phyloP scores from a whole-genome alignment of 768 basidiomycete genomes.

The Lentinula sp. region DNA sequence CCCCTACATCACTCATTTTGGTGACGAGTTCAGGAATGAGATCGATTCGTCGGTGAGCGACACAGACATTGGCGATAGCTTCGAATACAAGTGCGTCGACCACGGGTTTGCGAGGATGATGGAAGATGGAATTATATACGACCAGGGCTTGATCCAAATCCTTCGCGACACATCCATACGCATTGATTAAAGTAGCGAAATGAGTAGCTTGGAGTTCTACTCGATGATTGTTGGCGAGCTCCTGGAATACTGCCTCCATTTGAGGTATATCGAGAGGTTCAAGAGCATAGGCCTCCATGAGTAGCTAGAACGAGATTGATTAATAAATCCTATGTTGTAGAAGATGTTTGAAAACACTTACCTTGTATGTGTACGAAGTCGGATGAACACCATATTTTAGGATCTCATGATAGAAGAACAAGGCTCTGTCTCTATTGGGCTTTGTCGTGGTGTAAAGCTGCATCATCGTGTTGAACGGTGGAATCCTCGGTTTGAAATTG shows the following conservation, averaged over 20 bases:
- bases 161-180: conserved; percentile 75
- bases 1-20: conserved; percentile 53
- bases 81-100: conserved; percentile 89
- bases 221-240: conserved; percentile 40
- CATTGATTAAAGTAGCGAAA: conserved; percentile 83
- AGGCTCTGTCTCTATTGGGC: conserved; percentile 71
- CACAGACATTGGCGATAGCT: conserved; percentile 80
- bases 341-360: conserved; percentile 18
- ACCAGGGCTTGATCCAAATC: conserved; percentile 72
- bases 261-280: conserved; percentile 70
- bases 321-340: background rate
- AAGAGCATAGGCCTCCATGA: conserved; percentile 87
- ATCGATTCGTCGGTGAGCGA: conserved; percentile 72
- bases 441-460: conserved; percentile 91
- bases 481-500: conserved; percentile 84
- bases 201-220: conserved; percentile 41
- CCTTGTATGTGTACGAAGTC: conserved; percentile 94
- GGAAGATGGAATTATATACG: conserved; percentile 70
- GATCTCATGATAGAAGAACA: conserved; percentile 72
- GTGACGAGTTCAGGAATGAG: conserved; percentile 63
- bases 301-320: conserved; percentile 42
- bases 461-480: conserved; percentile 99
- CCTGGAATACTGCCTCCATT: conserved; percentile 67
- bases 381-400: conserved; percentile 55
- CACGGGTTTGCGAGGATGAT: conserved; percentile 43